phyloP scores from a whole-genome alignment of 139 green algal species.

The Asterochloris sp. region DNA sequence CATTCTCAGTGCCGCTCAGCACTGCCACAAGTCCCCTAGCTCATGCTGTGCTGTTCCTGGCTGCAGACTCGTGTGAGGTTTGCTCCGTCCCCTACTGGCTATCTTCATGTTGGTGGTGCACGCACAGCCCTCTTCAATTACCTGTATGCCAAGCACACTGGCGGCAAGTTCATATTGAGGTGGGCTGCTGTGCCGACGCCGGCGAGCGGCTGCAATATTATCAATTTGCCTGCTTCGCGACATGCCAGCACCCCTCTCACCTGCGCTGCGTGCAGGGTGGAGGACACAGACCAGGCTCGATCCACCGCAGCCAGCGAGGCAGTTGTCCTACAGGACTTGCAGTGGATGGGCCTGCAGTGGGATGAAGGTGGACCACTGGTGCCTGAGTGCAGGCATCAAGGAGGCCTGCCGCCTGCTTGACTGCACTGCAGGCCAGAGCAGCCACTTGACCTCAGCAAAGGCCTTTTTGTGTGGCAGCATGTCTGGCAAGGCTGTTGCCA shows the following conservation, averaged over 20 bases:
- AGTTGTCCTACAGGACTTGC: conserved; percentile 87
- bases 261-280: conserved; percentile 57
- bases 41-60: too few species aligned
- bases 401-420: neutral
- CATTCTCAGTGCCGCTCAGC: too few species aligned
- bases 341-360: conserved; percentile 95
- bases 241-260: neutral
- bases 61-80: conserved; percentile 86
- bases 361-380: conserved; percentile 76
- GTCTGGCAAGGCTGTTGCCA: too few species aligned
- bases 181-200: conserved; percentile 10
- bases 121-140: conserved; percentile 98
- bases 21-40: too few species aligned
- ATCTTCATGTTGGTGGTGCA: conserved; percentile 96
- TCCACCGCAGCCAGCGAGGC: conserved; percentile 90
- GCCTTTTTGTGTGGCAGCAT: neutral
- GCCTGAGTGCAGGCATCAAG: neutral
- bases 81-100: conserved; percentile 96
- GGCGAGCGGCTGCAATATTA: too few species aligned
- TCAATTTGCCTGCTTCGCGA: too few species aligned
- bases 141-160: conserved; percentile 85
- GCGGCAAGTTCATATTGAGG: conserved; percentile 94
- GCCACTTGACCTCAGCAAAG: neutral
- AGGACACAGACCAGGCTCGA: conserved; percentile 95
- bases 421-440: neutral